Base-by-base conservation (phyloP, 129 eudicot genomes). In the Flaveria linearis region DNA sequence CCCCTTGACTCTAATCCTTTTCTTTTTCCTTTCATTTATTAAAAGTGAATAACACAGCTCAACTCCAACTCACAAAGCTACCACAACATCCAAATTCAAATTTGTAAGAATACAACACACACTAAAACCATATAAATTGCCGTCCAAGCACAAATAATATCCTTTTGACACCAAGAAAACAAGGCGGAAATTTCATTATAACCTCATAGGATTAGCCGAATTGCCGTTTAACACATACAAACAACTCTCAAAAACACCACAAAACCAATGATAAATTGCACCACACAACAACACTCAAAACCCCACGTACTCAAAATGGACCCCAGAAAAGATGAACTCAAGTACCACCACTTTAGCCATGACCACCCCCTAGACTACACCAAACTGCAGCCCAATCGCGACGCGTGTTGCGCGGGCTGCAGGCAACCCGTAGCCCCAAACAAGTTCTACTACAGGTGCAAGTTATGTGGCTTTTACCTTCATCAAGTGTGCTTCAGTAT, bases 401-500 rank as follows among this genome's bases (percentile, higher is more conserved):
- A 30, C 61, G 71, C 83, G n/a, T 18, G 74, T n/a, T 88, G 93
- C 30, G 79, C 80, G 13, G 86, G 82, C 60, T 88, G 93, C 85
- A 77, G 72, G 20, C 85, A 73, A 8, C 68, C 74, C 3, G 76
- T 88, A 23, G 55, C 72, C 9, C 79, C 84, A 0, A 81, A 79
- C 61, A 83, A 80, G 15, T 73, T 56, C 80, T 86, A 75, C 82
- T 84, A 88, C 82, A 78, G 80, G 33, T 88, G 93, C 84, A 79
- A 81, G 57, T 49, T 72, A 39, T 88, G 93, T 56, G 69, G 79
- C 0, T 88, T 83, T 68, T 85, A 74, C 80, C 93, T 88, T 65
- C 93, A 88, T 76, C 89, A 86, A 82, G 72, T 74, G 1, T 88
- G 93, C 77, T 82, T 83, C 83, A 84, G 68, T 56, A 88, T 86